phyloP scores from a whole-genome alignment of 345 rosid genomes.

The Microcos paniculata region DNA sequence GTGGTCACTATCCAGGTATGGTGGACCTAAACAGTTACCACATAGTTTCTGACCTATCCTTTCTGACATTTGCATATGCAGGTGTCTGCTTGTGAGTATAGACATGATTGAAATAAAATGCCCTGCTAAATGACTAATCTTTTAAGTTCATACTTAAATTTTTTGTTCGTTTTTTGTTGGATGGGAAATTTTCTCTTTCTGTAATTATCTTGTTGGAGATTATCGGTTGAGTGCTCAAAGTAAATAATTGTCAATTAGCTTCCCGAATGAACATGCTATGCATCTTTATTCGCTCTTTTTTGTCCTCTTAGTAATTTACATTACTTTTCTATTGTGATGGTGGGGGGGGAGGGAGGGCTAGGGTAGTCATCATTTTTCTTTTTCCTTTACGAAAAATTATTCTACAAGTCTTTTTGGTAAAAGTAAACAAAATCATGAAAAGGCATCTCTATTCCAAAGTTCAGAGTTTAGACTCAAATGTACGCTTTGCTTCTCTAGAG shows the following conservation, averaged over 20 bases:
- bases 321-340: neutral
- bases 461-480: neutral
- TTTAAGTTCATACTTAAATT: neutral
- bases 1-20: conserved; percentile 82
- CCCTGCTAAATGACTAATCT: neutral
- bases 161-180: neutral
- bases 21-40: neutral
- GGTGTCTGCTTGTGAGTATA: neutral
- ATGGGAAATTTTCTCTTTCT: neutral
- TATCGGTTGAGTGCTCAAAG: neutral
- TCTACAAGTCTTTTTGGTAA: neutral
- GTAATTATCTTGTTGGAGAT: neutral
- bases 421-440: neutral
- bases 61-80: neutral
- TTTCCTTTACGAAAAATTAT: neutral
- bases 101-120: neutral
- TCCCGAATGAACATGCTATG: neutral
- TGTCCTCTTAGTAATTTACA: neutral
- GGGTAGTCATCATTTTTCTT: neutral
- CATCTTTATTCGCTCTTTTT: neutral
- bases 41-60: neutral
- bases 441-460: neutral
- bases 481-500: neutral
- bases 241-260: neutral
- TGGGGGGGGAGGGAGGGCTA: neutral